A percentile compares a stretch with the other conserved stretches of the same genome.
These are phyloP conservation scores for Drechslerella dactyloides DNA, from an alignment of 2,329 filamentous ascomycete species.

Conservation along the genomic window DNA sequence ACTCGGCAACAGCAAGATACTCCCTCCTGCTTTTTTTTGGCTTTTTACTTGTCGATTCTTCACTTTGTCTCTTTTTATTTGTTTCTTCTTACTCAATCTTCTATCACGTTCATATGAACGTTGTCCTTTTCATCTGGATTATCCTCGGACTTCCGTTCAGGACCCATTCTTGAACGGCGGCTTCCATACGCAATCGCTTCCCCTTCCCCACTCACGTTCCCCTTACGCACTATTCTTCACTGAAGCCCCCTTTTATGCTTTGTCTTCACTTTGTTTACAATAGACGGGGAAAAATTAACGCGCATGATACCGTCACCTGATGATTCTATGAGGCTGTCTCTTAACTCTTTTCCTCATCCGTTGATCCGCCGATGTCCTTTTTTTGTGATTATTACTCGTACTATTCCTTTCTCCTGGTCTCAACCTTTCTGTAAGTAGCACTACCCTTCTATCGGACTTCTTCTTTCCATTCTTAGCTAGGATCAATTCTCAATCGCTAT, in stretches of 20 bases:
- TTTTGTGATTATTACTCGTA: too few relatives aligned
- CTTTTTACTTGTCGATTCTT: neutral
- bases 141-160: too few relatives aligned
- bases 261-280: conserved; percentile 12
- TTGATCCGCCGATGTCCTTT: too few relatives aligned
- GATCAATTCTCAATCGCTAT: too few relatives aligned
- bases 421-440: conserved; percentile 47
- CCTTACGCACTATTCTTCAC: neutral
- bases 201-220: neutral
- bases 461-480: too few relatives aligned
- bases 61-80: neutral
- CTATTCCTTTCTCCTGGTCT: too few relatives aligned
- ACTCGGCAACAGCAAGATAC: conserved; percentile 51
- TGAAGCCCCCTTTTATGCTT: neutral
- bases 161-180: too few relatives aligned
- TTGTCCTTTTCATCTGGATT: conserved; percentile 1
- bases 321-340: neutral
- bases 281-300: conserved; percentile 50
- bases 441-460: conserved; percentile 23
- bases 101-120: conserved; percentile 4
- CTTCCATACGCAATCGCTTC: neutral
- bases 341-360: conserved; percentile 12
- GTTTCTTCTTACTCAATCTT: neutral
- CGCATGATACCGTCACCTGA: conserved; percentile 47
- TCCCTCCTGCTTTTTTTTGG: conserved; percentile 7